Base-by-base conservation (phyloP, 352 stramenopile genomes). In the Globisporangium echinulatum region DNA sequence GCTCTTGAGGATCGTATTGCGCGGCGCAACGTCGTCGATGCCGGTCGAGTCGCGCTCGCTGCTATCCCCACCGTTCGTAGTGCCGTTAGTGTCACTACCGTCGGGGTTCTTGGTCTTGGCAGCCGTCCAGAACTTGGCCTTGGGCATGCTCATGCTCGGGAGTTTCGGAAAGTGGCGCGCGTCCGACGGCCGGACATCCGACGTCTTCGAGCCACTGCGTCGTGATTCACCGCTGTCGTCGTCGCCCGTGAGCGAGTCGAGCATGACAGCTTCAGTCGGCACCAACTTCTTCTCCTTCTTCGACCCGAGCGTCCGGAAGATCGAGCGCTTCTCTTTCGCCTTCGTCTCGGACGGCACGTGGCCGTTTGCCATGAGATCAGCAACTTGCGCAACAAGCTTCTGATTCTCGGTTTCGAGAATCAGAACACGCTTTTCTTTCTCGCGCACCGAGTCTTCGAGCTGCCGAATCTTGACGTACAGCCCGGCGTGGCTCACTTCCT, bases 291-390 rank as follows among this genome's bases (percentile, higher is more conserved):
- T 77, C 50, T 90, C 82, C 66, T 92, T 92, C 77, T 94, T 94
- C 5, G 83, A 85, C 9, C 80, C 85, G n/a, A 92, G 63, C 54
- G 81, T 91, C 56, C 85, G 82, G 79, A 94, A 94, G 63, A 94
- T 77, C 50, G 74, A 87, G 36, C 82, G 82, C 68, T 89, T 89
- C 61, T 73, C 64, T 33, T 70, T 83, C 7, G 72, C 47, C 69
- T 87, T 85, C 66, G 77, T 85, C 33, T 85, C 74, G 7, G 63
- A 61, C 4, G 72, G 66, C n/a, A 81, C 70, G 46, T 55, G 58
- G 49, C 77, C 79, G 42, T 75, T 82, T 15, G 64, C 54, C 15
- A 63, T 52, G 15, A 76, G 33, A 1, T 72, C 59, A 56, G 76
- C 66, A 49, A 88, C 58, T 57, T 82, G 74, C 42, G 91, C 77